Percentiles rank a stretch among this genome's conserved stretches.
These are phyloP conservation scores for Boechera retrofracta DNA, from an alignment of 345 rosid species.

Conservation along the genomic window DNA sequence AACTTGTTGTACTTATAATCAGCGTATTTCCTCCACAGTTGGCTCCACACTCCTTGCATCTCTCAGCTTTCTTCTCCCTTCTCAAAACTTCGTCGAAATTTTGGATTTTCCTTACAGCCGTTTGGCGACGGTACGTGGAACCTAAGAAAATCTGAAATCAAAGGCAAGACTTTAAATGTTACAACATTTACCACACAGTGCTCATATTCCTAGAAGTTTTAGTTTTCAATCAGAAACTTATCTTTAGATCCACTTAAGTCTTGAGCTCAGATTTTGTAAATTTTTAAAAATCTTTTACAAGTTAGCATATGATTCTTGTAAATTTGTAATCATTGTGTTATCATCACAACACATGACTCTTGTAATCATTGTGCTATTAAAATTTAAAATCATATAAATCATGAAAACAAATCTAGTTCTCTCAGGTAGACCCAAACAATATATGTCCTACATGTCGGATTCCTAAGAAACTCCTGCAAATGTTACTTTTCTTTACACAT, in stretches of 20 bases:
- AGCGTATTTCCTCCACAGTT: slow-evolving; percentile 85
- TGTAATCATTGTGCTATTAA: not conserved
- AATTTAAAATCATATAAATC: no score
- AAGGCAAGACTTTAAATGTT: not conserved
- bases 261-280: not conserved
- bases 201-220: not conserved
- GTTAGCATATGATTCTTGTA: not conserved
- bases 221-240: not conserved
- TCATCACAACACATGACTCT: not conserved
- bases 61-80: slow-evolving; percentile 7
- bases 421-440: no score
- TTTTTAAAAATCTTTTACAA: no score
- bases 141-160: slow-evolving; percentile 16
- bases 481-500: no score
- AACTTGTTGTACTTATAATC: slow-evolving; percentile 73
- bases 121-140: slow-evolving; percentile 38
- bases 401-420: no score
- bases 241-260: not conserved
- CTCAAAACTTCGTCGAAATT: not conserved
- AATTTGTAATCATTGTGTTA: not conserved
- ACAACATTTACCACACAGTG: slow-evolving; percentile 13
- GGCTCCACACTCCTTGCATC: slow-evolving; percentile 63
- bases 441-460: no score
- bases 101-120: not conserved
- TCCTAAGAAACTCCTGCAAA: no score